Evolutionary conservation across 257 asterid species (phyloP), one percentile per base, ranked within the genome.

Genomic region (Vinca minor): DNA sequence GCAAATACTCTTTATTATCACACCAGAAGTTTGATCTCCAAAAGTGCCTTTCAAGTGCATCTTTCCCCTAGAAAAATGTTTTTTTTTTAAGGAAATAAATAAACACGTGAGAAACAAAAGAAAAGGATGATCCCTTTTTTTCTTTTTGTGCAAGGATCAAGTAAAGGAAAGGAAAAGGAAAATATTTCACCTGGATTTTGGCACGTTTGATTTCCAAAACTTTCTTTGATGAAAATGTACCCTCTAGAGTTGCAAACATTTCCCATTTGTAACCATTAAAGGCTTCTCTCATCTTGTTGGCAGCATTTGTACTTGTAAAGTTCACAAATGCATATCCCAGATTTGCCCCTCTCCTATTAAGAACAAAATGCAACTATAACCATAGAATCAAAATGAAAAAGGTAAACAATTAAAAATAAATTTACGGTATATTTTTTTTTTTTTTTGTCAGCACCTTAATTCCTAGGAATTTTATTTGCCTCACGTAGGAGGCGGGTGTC

Each of bases 251-350:
- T 2, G 6, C 4, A 5, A 47, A 23, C 0, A 1, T 5, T 0
- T 5, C 46, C 94, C 94, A 85, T 38, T 34, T 36, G 53, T 15
- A 76, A 8, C 70, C 38, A 1, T 68, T 25, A 0, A 83, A 66
- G 3, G 48, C 0, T 2, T 55, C 42, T 69, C 57, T 76, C 65
- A 81, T 59, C 31, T 41, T 64, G 1, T 0, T 0, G 0, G 90
- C 90, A 1, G 78, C 79, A 0, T 9, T 55, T 0, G 34, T 34
- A 5, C 41, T 71, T 0, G 88, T 79, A 63, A 83, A 78, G 64
- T 83, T 85, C 5, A 81, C 86, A 8, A 83, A 85, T 0, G 83
- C 87, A 38, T 81, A 85, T 0, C 94, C 94, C 0, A 83, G 28
- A 32, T 83, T 85, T 6, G 61, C 63, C 4, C 41, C 18, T 8